These are phyloP conservation scores for Zizania palustris DNA, from an alignment of 202 grass and related monocot species.

Conservation along the genomic window DNA sequence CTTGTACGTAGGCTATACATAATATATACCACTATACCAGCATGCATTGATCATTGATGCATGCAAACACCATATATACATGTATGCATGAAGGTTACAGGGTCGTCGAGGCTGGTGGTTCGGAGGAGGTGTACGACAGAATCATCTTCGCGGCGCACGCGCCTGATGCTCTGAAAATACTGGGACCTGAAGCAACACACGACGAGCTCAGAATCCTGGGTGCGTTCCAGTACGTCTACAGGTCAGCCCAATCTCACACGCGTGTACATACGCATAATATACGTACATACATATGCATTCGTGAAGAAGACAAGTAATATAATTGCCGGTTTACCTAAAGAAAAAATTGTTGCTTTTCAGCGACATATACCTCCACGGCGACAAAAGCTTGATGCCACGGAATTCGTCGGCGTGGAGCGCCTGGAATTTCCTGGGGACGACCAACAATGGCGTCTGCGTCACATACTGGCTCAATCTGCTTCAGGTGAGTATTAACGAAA, in stretches of 20 bases:
- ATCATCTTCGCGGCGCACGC: neutral
- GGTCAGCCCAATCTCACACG: neutral
- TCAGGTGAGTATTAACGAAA: conserved; percentile 49
- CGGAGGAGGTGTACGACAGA: neutral
- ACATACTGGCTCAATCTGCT: conserved; percentile 95
- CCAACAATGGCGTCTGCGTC: conserved; percentile 58
- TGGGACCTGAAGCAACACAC: neutral
- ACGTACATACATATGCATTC: no score
- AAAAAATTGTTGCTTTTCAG: conserved; percentile 37
- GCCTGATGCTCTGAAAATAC: neutral
- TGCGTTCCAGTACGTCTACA: neutral
- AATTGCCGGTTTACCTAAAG: no score
- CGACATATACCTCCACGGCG: conserved; percentile 83
- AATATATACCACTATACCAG: no score
- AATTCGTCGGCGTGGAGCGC: conserved; percentile 86
- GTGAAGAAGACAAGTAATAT: no score
- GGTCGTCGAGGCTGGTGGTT: neutral
- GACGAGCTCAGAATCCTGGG: neutral
- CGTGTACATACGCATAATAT: no score
- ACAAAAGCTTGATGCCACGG: conserved; percentile 76
- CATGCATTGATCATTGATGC: no score
- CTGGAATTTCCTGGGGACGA: conserved; percentile 87
- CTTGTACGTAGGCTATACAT: no score
- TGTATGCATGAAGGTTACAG: neutral
- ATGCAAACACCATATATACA: no score